These are phyloP conservation scores for Sclerotiophoma versabilis DNA, from an alignment of 2,329 filamentous ascomycete genomes.

Conservation along the genomic window DNA sequence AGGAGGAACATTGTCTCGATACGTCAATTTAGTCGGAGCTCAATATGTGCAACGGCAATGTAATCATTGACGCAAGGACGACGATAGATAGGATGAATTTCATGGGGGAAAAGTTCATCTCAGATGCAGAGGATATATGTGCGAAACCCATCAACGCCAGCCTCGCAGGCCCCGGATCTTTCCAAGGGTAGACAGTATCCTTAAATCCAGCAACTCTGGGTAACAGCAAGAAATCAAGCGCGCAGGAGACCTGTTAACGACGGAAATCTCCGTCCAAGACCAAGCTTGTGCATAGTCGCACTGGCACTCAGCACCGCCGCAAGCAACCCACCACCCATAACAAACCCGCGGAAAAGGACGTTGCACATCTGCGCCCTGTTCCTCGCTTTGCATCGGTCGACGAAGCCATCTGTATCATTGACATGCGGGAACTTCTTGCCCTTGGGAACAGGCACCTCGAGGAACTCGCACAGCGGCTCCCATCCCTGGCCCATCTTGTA, in stretches of 20 bases:
- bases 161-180: too few relatives aligned
- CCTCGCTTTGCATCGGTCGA: conserved; percentile 60
- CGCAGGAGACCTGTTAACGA: conserved; percentile 5
- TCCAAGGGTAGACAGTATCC: too few relatives aligned
- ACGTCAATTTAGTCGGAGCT: too few relatives aligned
- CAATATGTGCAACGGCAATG: too few relatives aligned
- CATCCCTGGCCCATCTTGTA: conserved; percentile 25
- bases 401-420: conserved; percentile 52
- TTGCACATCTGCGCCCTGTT: conserved; percentile 66
- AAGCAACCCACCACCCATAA: conserved; percentile 10
- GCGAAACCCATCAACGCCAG: neutral
- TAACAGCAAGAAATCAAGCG: neutral
- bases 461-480: conserved; percentile 39
- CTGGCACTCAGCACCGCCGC: conserved; percentile 10
- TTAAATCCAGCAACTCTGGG: neutral
- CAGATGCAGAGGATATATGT: conserved; percentile 2
- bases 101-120: neutral
- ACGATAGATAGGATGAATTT: neutral
- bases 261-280: conserved; percentile 8
- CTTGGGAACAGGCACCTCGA: conserved; percentile 37
- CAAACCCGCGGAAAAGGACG: conserved; percentile 40
- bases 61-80: neutral
- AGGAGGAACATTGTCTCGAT: too few relatives aligned
- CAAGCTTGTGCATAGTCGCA: conserved; percentile 6
- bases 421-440: conserved; percentile 30